Conservation (phyloP, 257 asterid species). For the Leptodermis oblonga region DNA sequence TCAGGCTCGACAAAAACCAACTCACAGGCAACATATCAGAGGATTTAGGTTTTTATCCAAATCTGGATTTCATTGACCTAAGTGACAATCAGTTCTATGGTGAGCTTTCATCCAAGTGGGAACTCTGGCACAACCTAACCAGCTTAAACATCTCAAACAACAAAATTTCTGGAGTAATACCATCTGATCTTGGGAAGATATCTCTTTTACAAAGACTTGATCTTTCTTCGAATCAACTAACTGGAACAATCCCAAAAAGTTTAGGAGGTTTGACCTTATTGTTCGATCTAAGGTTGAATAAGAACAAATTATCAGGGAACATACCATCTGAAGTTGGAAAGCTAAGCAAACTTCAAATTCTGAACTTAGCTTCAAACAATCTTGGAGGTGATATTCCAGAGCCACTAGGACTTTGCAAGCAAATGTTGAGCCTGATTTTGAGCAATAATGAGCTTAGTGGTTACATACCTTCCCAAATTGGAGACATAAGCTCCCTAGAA, state of each 20-base stretch:
- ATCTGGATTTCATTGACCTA: constrained; percentile 25
- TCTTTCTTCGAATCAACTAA: constrained; percentile 28
- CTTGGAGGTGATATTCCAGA: constrained; percentile 30
- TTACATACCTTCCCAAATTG: constrained; percentile 26
- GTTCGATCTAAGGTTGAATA: constrained; percentile 18
- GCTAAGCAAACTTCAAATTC: constrained; percentile 10
- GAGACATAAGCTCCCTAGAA: constrained; percentile 15
- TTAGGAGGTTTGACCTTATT: constrained; percentile 20
- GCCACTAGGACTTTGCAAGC: constrained; percentile 25
- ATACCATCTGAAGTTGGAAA: constrained; percentile 21
- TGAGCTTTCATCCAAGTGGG: constrained; percentile 33
- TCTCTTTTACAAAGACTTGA: constrained; percentile 22
- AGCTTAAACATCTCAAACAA: constrained; percentile 23
- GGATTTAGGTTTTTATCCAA: constrained; percentile 30
- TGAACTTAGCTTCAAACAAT: constrained; percentile 25
- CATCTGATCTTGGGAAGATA: constrained; percentile 20
- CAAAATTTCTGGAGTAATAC: constrained; percentile 31
- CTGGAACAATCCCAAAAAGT: constrained; percentile 28
- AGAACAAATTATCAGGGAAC: constrained; percentile 26
- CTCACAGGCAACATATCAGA: constrained; percentile 27
- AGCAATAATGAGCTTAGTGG: constrained; percentile 24
- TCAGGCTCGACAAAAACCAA: constrained; percentile 27
- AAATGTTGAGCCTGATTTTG: constrained; percentile 21
- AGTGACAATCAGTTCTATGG: constrained; percentile 32
- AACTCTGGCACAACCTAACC: constrained; percentile 13